phyloP scores from a whole-genome alignment of 2,329 filamentous ascomycete genomes.

The Venturia aucupariae region DNA sequence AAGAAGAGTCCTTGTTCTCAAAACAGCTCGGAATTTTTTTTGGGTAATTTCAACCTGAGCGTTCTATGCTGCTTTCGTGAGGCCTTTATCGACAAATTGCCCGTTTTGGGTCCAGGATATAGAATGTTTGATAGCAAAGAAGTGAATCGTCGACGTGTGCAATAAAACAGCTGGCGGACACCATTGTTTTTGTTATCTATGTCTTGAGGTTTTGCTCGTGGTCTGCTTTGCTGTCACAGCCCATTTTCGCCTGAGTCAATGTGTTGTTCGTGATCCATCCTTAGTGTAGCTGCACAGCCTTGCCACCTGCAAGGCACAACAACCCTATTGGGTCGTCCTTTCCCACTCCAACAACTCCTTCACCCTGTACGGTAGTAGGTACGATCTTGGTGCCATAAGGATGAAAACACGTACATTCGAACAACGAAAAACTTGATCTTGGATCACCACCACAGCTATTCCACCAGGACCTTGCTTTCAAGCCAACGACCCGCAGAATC shows the following conservation, averaged over 20 bases:
- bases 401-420: too few relatives aligned
- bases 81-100: background rate
- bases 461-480: too few relatives aligned
- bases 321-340: too few relatives aligned
- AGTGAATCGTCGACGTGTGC: background rate
- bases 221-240: background rate
- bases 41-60: too few relatives aligned
- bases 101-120: background rate
- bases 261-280: background rate
- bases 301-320: background rate
- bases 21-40: too few relatives aligned
- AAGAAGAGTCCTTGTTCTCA: too few relatives aligned
- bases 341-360: too few relatives aligned
- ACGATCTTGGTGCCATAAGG: too few relatives aligned
- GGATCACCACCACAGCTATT: too few relatives aligned
- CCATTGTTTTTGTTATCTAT: background rate
- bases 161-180: background rate
- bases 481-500: too few relatives aligned
- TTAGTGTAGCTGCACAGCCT: background rate
- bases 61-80: background rate
- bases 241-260: background rate
- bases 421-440: too few relatives aligned
- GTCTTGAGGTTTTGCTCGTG: background rate
- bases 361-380: too few relatives aligned
- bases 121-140: background rate